Base-by-base conservation (phyloP, 768 basidiomycete species). In the Galerina marginata region DNA sequence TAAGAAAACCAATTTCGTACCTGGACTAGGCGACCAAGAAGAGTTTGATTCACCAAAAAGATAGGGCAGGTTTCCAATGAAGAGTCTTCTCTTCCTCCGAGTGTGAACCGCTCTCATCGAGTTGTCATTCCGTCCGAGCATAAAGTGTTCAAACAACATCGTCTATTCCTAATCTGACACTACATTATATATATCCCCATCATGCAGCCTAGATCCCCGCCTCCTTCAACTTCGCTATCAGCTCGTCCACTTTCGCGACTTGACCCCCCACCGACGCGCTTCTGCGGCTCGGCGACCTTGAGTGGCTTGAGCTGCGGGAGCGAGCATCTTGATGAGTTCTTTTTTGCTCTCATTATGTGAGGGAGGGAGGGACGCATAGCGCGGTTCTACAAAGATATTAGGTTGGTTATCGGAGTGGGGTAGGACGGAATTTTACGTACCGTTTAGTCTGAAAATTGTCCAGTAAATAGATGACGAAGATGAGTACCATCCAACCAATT, bases 341-440 rank as follows among this genome's bases (percentile, higher is more conserved):
- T 99, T 84, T 98, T 99, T n/a, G 97, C 97, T 76, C 96, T 96
- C 93, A 96, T 96, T 75, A 96, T 96, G 67, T 94, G 95, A 3
- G 95, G 94, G 60, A 99, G 74, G 2, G 20, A 2, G 20, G n/a
- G 96, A 95, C 0, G 97, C 97, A 70, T 97, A 99, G 66, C 96
- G 90, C 0, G 96, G 96, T 74, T 96, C 96, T 95, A 49, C 5
- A 39, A 33, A 7, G 11, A 26, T 55, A 62, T 43, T 51, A 57
- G 50, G 12, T 23, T 23, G 33, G 47, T 16, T 12, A 25, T 43
- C 48, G 38, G 58, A 11, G 33, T 15, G 45, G 50, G 20, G 15
- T 2, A 11, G 29, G 23, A 23, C 46, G 9, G 20, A 6, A 48
- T 9, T 33, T 33, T 7, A 60, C 77, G 25, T 67, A 92, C 92